Percentiles rank a stretch among this genome's conserved stretches.
phyloP scores from a whole-genome alignment of 495 filamentous ascomycete genomes.

The Terfezia boudieri region DNA sequence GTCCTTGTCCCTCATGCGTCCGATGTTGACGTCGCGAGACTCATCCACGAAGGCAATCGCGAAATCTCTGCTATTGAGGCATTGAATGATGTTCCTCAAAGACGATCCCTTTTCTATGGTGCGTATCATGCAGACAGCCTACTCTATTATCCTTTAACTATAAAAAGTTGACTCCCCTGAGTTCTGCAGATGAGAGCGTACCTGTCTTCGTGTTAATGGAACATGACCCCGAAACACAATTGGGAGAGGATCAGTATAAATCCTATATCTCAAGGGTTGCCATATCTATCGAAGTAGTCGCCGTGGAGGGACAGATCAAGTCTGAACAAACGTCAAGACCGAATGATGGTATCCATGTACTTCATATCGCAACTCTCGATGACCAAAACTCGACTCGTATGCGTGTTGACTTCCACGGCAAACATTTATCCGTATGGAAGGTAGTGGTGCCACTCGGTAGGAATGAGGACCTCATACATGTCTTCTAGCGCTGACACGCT shows the following conservation, averaged over 20 bases:
- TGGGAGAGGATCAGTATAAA: constrained; percentile 12
- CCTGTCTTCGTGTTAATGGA: constrained; percentile 18
- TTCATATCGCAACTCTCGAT: constrained; percentile 25
- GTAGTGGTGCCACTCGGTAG: constrained; percentile 47
- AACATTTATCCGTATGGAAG: constrained; percentile 62
- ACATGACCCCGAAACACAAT: not conserved
- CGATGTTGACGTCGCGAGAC: constrained; percentile 38
- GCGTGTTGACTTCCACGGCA: constrained; percentile 30
- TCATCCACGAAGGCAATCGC: constrained; percentile 22
- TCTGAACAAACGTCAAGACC: constrained; percentile 4
- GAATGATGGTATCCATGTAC: constrained; percentile 21
- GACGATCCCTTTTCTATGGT: constrained; percentile 23
- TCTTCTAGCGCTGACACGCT: not conserved
- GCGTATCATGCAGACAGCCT: constrained; percentile 3
- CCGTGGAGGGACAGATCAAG: constrained; percentile 13
- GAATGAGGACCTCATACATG: constrained; percentile 3
- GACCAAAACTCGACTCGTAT: constrained; percentile 15
- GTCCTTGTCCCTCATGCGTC: constrained; percentile 57
- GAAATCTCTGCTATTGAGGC: constrained; percentile 21
- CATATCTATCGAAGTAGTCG: constrained; percentile 18
- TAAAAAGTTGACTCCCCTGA: too few relatives aligned
- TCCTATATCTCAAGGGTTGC: constrained; percentile 16
- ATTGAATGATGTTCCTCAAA: constrained; percentile 9
- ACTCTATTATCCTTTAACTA: too few relatives aligned
- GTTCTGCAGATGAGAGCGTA: constrained; percentile 16